Conservation (phyloP, 2,329 filamentous ascomycete genomes). For the Diaporthe citri region DNA sequence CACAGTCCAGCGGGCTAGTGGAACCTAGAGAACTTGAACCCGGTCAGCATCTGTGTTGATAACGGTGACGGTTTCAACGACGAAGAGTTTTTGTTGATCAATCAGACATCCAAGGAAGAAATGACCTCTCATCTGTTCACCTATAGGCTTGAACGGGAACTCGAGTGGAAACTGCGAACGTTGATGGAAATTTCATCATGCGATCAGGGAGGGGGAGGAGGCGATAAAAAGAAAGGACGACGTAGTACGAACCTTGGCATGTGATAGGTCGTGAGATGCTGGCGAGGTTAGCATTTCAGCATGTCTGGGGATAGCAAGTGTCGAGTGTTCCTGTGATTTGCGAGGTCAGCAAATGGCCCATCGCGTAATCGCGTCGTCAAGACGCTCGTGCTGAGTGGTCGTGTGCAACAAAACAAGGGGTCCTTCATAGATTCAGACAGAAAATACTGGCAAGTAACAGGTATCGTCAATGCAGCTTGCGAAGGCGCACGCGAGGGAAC, state of each 20-base stretch:
- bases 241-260: slow-evolving; percentile 49
- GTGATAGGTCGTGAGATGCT: not conserved
- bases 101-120: slow-evolving; percentile 85
- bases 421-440: slow-evolving; percentile 71
- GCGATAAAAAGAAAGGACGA: slow-evolving; percentile 22
- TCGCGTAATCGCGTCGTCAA: not conserved
- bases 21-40: not conserved
- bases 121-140: slow-evolving; percentile 75
- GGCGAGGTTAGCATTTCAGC: slow-evolving; percentile 16
- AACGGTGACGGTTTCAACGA: not conserved
- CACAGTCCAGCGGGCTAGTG: not conserved
- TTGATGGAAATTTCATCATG: slow-evolving; percentile 81
- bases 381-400: not conserved
- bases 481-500: slow-evolving; percentile 58
- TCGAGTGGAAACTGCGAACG: slow-evolving; percentile 94
- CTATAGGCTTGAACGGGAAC: slow-evolving; percentile 74
- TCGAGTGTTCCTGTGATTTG: slow-evolving; percentile 7
- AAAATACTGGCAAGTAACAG: slow-evolving; percentile 94
- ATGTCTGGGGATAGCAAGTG: not conserved
- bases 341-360: slow-evolving; percentile 29
- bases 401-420: not conserved
- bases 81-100: slow-evolving; percentile 41
- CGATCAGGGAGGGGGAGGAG: slow-evolving; percentile 38
- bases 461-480: slow-evolving; percentile 61
- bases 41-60: slow-evolving; percentile 30